phyloP scores from a whole-genome alignment of 202 grass and related monocot species.

The Carex sylvatica region DNA sequence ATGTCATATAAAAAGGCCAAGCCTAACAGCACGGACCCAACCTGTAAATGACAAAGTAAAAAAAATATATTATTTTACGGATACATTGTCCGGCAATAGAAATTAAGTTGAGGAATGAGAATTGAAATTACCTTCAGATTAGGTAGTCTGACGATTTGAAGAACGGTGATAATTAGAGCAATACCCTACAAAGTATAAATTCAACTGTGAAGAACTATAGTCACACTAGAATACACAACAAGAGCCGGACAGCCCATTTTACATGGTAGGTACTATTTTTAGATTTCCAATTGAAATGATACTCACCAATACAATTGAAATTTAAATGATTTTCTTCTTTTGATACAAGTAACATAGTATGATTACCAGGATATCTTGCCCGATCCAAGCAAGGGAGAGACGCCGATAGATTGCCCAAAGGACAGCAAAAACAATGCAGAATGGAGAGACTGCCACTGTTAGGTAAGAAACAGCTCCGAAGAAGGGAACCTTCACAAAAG shows the following conservation, averaged over 20 bases:
- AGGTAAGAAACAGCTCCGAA: conserved; percentile 93
- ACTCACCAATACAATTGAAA: neutral
- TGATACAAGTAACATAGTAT: neutral
- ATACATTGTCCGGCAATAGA: neutral
- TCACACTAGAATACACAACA: neutral
- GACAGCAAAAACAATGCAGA: conserved; percentile 77
- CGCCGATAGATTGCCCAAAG: conserved; percentile 76
- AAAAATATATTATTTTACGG: conserved; percentile 1
- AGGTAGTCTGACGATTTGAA: conserved; percentile 97
- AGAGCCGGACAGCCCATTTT: neutral
- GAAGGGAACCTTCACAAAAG: conserved; percentile 85
- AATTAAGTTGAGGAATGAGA: neutral
- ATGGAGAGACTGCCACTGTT: conserved; percentile 73
- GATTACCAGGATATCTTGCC: conserved; percentile 95
- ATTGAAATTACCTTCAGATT: conserved; percentile 86
- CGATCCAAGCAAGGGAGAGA: conserved; percentile 74
- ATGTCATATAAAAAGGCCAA: conserved; percentile 98
- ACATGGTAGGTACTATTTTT: neutral
- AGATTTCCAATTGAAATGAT: neutral
- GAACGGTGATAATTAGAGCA: conserved; percentile 86
- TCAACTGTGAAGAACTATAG: conserved; percentile 1
- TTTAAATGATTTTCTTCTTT: neutral
- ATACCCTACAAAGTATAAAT: conserved; percentile 62
- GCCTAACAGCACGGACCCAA: conserved; percentile 79
- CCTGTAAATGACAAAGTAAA: conserved; percentile 42